Evolutionary conservation across 306 rosid genomes (phyloP), one percentile per base, ranked within the genome.

Genomic region (Aeschynomene evenia): DNA sequence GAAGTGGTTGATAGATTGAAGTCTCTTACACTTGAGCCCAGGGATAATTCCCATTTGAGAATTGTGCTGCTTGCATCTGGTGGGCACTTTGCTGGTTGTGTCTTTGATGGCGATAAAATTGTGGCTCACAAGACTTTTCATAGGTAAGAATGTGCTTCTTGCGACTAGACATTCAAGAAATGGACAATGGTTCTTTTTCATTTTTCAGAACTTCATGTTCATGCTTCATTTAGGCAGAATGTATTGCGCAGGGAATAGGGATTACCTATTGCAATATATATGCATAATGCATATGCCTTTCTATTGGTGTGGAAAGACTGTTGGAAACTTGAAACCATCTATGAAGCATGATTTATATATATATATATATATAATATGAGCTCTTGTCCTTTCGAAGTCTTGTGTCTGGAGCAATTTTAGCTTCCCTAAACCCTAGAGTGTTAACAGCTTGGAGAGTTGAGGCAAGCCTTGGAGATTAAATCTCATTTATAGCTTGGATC

Each of bases 121-220:
- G 88, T 90, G 68, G 97, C 96, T 85, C 88, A 85, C 81, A 94
- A 94, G 86, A 94, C 97, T 64, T 94, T 94, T 75, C 98, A 94
- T 87, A 87, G 98, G 98, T 93, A 75, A 39, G 85, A 15, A 71
- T 10, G 16, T 69, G 54, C 50, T 37, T 71, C 51, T 74, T 28
- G 73, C 24, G 26, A 20, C 43, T 23, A 9, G 26, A 5, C 19
- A 46, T 39, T 7, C 37, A 18, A 22, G 24, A 12, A 40, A 12
- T 40, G 6, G 18, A 28, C n/a, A n/a, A n/a, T n/a, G n/a, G n/a
- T n/a, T n/a, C n/a, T n/a, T n/a, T n/a, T n/a, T n/a, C n/a, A n/a
- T n/a, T n/a, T n/a, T n/a, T n/a, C 31, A 28, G 23, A 65, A 31
- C 66, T 68, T 77, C 18, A 4, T 46, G 12, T 52, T 7, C 15